A percentile compares a stretch with the other conserved stretches of the same genome.
These are phyloP conservation scores for Microcera coccophila DNA, from an alignment of 2,329 filamentous ascomycete genomes.

Conservation along the genomic window DNA sequence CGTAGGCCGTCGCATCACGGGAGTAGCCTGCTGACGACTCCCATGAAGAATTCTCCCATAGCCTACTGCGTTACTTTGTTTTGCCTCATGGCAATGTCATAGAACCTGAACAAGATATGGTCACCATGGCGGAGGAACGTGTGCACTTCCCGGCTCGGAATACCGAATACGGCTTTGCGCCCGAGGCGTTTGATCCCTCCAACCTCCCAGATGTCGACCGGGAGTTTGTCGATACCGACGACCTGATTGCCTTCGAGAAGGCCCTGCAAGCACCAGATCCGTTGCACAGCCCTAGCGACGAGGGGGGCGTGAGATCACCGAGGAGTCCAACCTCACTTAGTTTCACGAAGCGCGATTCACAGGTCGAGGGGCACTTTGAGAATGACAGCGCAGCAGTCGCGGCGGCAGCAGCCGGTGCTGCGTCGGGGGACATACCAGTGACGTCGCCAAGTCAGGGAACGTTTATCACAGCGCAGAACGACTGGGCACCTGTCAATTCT, in stretches of 20 bases:
- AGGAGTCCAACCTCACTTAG: slow-evolving; percentile 40
- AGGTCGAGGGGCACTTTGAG: slow-evolving; percentile 26
- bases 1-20: slow-evolving; percentile 21
- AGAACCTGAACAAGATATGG: not conserved
- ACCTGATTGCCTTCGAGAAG: slow-evolving; percentile 73
- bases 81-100: slow-evolving; percentile 14
- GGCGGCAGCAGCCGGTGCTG: slow-evolving; percentile 37
- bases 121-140: slow-evolving; percentile 25
- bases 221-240: slow-evolving; percentile 69
- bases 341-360: slow-evolving; percentile 41
- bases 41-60: slow-evolving; percentile 5
- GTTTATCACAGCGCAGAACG: slow-evolving; percentile 87
- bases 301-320: slow-evolving; percentile 40
- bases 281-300: slow-evolving; percentile 59
- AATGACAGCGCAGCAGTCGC: slow-evolving; percentile 36
- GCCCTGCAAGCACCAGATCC: slow-evolving; percentile 80
- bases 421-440: slow-evolving; percentile 33
- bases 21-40: slow-evolving; percentile 15
- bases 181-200: slow-evolving; percentile 63
- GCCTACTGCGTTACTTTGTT: slow-evolving; percentile 1
- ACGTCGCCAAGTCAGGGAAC: slow-evolving; percentile 36
- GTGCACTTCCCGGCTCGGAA: slow-evolving; percentile 24
- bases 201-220: slow-evolving; percentile 73
- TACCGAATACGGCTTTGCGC: slow-evolving; percentile 52
- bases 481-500: slow-evolving; percentile 88